Evolutionary conservation across 164 flowering plant species (phyloP), one percentile per base, ranked within the genome.

Genomic region (Macadamia tetraphylla): DNA sequence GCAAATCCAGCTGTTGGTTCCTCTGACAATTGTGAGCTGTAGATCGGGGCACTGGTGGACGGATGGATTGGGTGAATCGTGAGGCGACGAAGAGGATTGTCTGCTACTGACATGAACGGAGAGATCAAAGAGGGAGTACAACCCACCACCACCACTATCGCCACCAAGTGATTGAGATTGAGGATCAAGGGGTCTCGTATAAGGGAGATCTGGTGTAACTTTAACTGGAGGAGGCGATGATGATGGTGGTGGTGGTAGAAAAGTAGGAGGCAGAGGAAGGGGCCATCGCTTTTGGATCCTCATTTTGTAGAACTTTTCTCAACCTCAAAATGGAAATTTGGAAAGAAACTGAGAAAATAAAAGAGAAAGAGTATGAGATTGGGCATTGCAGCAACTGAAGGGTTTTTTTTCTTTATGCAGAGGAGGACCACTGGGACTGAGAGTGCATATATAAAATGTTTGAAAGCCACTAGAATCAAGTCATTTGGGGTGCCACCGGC

Each of bases 201-300:
- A 57, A 7, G 40, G 13, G 40, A 43, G 76, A 73, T 73, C 72
- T 70, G 77, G n/a, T 6, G 48, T 15, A 13, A n/a, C 5, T 17
- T 46, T 9, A 62, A 30, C 3, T 43, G 3, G n/a, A 12, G 23
- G 31, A 46, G 48, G 15, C 0, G 56, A 29, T 14, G 58, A n/a
- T 17, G 64, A 8, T 12, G n/a, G 5, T 17, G 48, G 15, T 1
- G 18, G 17, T 1, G 59, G 23, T 13, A 61, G 59, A 52, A 65
- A 11, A 70, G 18, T 32, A 1, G 40, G 14, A 5, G 59, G 58
- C 13, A 56, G 23, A 17, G 62, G 42, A 4, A 30, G 23, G 14
- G 44, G 58, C 65, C 65, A 67, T 63, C 71, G 43, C 64, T 74
- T 74, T n/a, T 74, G 69, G 74, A 74, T 74, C 70, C 77, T 74